phyloP scores from a whole-genome alignment of 176 grass and related monocot species.

The Poa annua region DNA sequence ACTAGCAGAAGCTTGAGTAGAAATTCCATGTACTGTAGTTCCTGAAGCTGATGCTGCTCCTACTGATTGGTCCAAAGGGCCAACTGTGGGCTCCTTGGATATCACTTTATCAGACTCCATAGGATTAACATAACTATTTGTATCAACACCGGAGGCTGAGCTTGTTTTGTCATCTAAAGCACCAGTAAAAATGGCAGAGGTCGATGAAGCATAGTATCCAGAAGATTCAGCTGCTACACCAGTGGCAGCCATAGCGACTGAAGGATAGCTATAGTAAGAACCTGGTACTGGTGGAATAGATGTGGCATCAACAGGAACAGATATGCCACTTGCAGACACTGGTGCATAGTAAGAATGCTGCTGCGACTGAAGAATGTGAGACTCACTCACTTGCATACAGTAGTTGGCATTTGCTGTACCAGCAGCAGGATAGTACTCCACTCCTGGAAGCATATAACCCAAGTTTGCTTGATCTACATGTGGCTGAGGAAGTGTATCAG shows the following conservation, averaged over 20 bases:
- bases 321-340: slow-evolving; percentile 53
- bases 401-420: slow-evolving; percentile 59
- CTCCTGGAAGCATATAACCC: slow-evolving; percentile 59
- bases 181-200: slow-evolving; percentile 48
- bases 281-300: slow-evolving; percentile 50
- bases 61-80: slow-evolving; percentile 42
- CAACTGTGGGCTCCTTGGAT: slow-evolving; percentile 47
- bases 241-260: slow-evolving; percentile 28
- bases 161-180: slow-evolving; percentile 46
- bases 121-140: slow-evolving; percentile 34
- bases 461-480: slow-evolving; percentile 60
- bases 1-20: slow-evolving; percentile 48
- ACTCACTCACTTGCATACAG: slow-evolving; percentile 61
- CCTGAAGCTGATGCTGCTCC: slow-evolving; percentile 42
- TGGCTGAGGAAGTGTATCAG: slow-evolving; percentile 55
- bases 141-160: slow-evolving; percentile 38
- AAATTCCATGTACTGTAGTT: slow-evolving; percentile 47
- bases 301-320: slow-evolving; percentile 59
- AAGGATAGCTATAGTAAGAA: slow-evolving; percentile 63
- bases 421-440: slow-evolving; percentile 65
- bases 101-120: slow-evolving; percentile 42
- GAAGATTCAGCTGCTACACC: slow-evolving; percentile 46
- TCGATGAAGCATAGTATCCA: slow-evolving; percentile 62
- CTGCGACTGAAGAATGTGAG: slow-evolving; percentile 52
- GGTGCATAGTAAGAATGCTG: slow-evolving; percentile 63